A percentile compares a stretch with the other conserved stretches of the same genome.
phyloP scores from a whole-genome alignment of 2,329 filamentous ascomycete species.

The Calonectria hawksworthii region DNA sequence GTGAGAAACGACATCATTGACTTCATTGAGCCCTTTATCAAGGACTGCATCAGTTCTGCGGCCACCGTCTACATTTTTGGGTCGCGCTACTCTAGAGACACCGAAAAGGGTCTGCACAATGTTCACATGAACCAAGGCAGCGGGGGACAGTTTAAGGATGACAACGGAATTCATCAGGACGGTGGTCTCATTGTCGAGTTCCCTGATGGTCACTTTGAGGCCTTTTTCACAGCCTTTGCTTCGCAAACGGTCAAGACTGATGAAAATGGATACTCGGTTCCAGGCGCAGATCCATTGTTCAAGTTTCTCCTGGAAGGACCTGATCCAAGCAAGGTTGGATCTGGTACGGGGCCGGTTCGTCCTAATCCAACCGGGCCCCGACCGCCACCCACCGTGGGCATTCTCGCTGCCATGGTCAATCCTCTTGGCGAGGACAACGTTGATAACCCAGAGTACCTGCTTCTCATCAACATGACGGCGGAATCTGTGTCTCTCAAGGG shows the following conservation, averaged over 20 bases:
- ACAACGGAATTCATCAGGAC: slow-evolving; percentile 26
- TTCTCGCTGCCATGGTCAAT: slow-evolving; percentile 18
- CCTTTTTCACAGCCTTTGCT: slow-evolving; percentile 29
- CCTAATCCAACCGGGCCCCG: not conserved
- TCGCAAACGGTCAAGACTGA: slow-evolving; percentile 28
- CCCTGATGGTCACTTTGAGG: slow-evolving; percentile 26
- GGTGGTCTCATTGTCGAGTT: slow-evolving; percentile 29
- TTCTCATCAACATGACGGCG: slow-evolving; percentile 2
- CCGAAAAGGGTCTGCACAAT: slow-evolving; percentile 15
- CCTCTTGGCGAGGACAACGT: not conserved
- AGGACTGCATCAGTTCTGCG: slow-evolving; percentile 7
- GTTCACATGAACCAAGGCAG: slow-evolving; percentile 32
- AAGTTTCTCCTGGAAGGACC: slow-evolving; percentile 15
- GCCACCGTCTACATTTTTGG: slow-evolving; percentile 27
- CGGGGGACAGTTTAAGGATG: not conserved
- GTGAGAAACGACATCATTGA: slow-evolving; percentile 26
- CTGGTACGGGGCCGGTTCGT: not conserved
- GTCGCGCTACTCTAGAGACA: not conserved
- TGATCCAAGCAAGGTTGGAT: not conserved
- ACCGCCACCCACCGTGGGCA: not conserved
- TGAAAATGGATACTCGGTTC: not conserved
- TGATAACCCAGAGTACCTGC: slow-evolving; percentile 17
- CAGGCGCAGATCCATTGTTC: slow-evolving; percentile 19
- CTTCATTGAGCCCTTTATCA: slow-evolving; percentile 17
- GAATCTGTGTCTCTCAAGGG: slow-evolving; percentile 1